Conservation (phyloP, 164 flowering plant species). For the Liquidambar formosana region DNA sequence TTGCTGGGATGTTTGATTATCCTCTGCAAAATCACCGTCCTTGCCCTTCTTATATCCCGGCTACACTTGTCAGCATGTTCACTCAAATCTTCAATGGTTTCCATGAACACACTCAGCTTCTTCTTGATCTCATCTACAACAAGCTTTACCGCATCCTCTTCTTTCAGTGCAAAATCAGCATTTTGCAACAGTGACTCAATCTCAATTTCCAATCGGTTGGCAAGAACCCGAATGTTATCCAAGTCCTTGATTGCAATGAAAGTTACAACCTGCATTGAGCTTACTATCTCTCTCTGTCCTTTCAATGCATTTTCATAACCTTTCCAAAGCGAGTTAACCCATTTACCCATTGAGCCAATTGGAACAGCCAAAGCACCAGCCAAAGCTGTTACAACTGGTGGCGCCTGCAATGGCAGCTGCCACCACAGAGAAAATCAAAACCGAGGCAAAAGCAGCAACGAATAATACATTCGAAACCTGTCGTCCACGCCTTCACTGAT, state of each 20-base stretch:
- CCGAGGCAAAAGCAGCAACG: slow-evolving; percentile 59
- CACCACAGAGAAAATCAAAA: slow-evolving; percentile 78
- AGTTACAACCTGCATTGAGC: slow-evolving; percentile 60
- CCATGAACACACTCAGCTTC: slow-evolving; percentile 53
- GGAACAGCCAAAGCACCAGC: slow-evolving; percentile 81
- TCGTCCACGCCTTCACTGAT: slow-evolving; percentile 60
- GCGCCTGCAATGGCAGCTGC: slow-evolving; percentile 90
- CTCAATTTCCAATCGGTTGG: slow-evolving; percentile 49
- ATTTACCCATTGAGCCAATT: slow-evolving; percentile 75
- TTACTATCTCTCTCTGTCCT: slow-evolving; percentile 61
- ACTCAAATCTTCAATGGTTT: slow-evolving; percentile 61
- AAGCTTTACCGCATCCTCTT: slow-evolving; percentile 58
- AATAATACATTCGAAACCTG: slow-evolving; percentile 68
- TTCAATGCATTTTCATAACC: slow-evolving; percentile 54
- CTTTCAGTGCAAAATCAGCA: slow-evolving; percentile 55
- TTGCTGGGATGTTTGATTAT: slow-evolving; percentile 58
- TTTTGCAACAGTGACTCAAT: slow-evolving; percentile 52
- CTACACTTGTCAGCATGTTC: slow-evolving; percentile 62
- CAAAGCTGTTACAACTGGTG: slow-evolving; percentile 74
- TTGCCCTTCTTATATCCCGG: slow-evolving; percentile 56
- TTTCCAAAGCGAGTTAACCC: slow-evolving; percentile 77
- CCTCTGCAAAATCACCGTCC: slow-evolving; percentile 68
- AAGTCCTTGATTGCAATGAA: slow-evolving; percentile 63
- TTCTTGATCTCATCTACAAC: slow-evolving; percentile 76
- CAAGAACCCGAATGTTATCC: slow-evolving; percentile 67